Base-by-base conservation (phyloP, 352 stramenopile genomes). In the Halophytophthora batemanensis region DNA sequence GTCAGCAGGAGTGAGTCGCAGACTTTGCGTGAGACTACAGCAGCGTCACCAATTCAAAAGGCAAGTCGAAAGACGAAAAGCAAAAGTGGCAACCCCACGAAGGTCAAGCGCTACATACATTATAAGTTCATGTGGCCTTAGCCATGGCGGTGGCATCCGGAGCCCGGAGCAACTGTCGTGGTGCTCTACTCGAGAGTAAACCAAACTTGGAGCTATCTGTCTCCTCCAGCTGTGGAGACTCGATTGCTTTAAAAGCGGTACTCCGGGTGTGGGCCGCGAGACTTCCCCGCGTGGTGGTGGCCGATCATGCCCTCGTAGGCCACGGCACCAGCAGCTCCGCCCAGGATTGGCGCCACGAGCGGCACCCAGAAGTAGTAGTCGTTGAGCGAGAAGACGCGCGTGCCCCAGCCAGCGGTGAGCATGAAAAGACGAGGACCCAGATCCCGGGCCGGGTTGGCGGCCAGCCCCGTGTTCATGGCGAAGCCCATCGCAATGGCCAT, bases 401-500 rank as follows among this genome's bases (percentile, higher is more conserved):
- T 64, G 34, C 78, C 78, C 78, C 78, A 89, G 39, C 78, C 78
- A 45, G 76, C 71, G 18, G 79, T 56, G 13, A 66, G 60, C 23
- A 78, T 89, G 64, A 87, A 87, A 14, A 89, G 8, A 17, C 78
- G 78, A 39, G 78, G 78, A 6, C 70, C 65, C 47, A 90, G 83
- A 51, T 90, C 80, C 35, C 80, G 77, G 13, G 77, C 77, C 10
- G 69, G 77, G 53, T 90, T 90, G 45, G 85, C 59, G n/a, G 80
- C 75, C 39, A 88, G 86, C 10, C 80, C 80, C 33, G 80, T 90
- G 73, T 90, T 89, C 71, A 85, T 87, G 15, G 71, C 80, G 43
- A 90, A 90, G 6, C 72, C 86, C 36, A 90, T 73, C 11, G 79
- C 79, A 45, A 90, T 90, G n/a, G 76, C 75, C 15, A 71, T 74